Evolutionary conservation across 1,284 basidiomycete species (phyloP), one percentile per base, ranked within the genome.

Genomic region (Boletus calvinii): DNA sequence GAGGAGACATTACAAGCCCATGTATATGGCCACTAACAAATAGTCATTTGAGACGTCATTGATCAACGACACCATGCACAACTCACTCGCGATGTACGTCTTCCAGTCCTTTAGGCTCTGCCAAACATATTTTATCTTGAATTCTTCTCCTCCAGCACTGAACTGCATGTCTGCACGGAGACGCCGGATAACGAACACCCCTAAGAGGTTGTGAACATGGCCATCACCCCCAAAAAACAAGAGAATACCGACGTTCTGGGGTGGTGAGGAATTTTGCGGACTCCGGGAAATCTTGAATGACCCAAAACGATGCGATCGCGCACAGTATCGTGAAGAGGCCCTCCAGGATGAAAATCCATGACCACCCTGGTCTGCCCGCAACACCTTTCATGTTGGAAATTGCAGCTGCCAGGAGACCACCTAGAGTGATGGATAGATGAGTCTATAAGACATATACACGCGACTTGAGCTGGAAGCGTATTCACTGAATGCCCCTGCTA

Each of bases 261-360:
- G 74, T 72, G 15, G 64, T 77, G 29, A 85, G 69, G 65, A 82
- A 82, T 56, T 71, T 76, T n/a, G 83, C 81, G 0, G 74, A 79
- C 51, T 80, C 80, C 0, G 83, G 82, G 62, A 83, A 83, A 65
- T 85, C 82, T 50, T 77, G 71, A 34, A 83, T 71, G 57, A 83
- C 71, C 70, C 75, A 83, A 73, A 79, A 83, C 9, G 80, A 78
- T 1, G 67, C 67, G 11, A 73, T 46, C 1, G 77, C 81, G 40
- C 76, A 72, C 8, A 81, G 20, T 30, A 90, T 73, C 0, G 89
- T 92, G 39, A 80, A 74, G 35, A 90, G 71, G 10, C 88, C 89
- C 68, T 91, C 88, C 4, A 92, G 71, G 54, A 91, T 90, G 68
- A 90, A 87, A 50, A 89, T 87, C 84, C 84, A 65, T 13, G 61